A percentile compares a stretch with the other conserved stretches of the same genome.
These are phyloP conservation scores for Crotalaria pallida DNA, from an alignment of 306 rosid genomes.

Conservation along the genomic window DNA sequence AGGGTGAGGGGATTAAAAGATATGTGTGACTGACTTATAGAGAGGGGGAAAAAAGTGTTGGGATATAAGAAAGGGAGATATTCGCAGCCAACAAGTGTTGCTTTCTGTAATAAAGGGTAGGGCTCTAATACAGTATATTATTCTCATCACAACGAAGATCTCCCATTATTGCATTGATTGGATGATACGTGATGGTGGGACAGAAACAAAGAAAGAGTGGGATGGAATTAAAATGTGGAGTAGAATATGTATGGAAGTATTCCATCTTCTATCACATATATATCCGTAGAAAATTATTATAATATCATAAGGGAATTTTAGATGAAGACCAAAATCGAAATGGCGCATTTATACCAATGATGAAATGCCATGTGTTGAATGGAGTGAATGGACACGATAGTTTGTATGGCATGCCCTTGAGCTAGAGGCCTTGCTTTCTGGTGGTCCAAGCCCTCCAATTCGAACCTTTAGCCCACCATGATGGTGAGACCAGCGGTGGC, in stretches of 20 bases:
- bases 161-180: constrained; percentile 56
- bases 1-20: constrained; percentile 3
- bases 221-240: constrained; percentile 19
- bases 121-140: constrained; percentile 38
- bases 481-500: constrained; percentile 45
- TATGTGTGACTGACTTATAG: constrained; percentile 1
- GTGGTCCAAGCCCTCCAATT: constrained; percentile 44
- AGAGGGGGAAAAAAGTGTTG: constrained; percentile 13
- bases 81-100: constrained; percentile 46
- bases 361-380: constrained; percentile 3
- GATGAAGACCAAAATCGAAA: constrained; percentile 1
- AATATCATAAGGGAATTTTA: not conserved
- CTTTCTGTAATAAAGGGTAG: constrained; percentile 48
- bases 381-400: constrained; percentile 1
- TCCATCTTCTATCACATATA: too few species aligned
- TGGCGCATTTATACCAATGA: not conserved
- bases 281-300: constrained; percentile 4
- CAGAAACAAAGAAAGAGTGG: constrained; percentile 30
- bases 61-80: constrained; percentile 35
- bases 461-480: constrained; percentile 23
- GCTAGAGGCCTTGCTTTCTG: not conserved
- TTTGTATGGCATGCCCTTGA: not conserved
- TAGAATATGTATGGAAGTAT: constrained; percentile 44
- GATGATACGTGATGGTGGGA: constrained; percentile 48
- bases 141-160: constrained; percentile 49